Conservation (phyloP, 352 stramenopile genomes). For the Pythium graminicola region DNA sequence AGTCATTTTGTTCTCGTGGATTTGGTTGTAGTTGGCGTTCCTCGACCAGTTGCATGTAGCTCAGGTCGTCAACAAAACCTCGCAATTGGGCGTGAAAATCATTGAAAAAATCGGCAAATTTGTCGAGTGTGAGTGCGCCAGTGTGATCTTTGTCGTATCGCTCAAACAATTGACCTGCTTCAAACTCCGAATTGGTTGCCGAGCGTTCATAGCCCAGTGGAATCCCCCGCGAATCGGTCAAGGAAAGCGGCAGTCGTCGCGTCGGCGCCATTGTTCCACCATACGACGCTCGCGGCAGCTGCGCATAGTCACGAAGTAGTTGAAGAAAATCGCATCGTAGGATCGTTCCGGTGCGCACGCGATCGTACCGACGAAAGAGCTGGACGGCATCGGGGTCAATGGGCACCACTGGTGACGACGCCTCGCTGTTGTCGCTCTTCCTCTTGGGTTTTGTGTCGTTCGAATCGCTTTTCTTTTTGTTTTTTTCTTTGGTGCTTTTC, state of each 20-base stretch:
- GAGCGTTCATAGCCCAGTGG: slow-evolving; percentile 67
- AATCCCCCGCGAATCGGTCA: slow-evolving; percentile 58
- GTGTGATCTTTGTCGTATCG: slow-evolving; percentile 60
- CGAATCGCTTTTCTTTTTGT: slow-evolving; percentile 28
- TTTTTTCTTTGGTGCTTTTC: slow-evolving; percentile 14
- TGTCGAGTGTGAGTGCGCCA: slow-evolving; percentile 51
- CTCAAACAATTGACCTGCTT: slow-evolving; percentile 79
- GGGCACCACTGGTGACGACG: neutral
- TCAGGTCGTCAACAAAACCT: slow-evolving; percentile 58
- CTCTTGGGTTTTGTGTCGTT: slow-evolving; percentile 11
- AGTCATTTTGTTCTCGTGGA: too few species aligned
- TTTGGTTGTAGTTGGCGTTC: too few species aligned
- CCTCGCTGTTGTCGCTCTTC: neutral
- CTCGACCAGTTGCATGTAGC: slow-evolving; percentile 27
- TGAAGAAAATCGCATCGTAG: slow-evolving; percentile 63
- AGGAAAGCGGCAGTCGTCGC: slow-evolving; percentile 36
- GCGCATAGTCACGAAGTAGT: slow-evolving; percentile 61
- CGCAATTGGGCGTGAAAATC: slow-evolving; percentile 65
- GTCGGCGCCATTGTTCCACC: neutral
- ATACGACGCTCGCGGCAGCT: slow-evolving; percentile 16
- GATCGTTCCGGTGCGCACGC: slow-evolving; percentile 39
- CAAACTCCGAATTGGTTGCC: slow-evolving; percentile 75
- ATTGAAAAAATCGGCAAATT: slow-evolving; percentile 62
- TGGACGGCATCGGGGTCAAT: slow-evolving; percentile 66
- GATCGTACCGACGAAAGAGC: slow-evolving; percentile 75